Evolutionary conservation across 2,329 filamentous ascomycete genomes (phyloP).

Genomic region (Penicillium sp.): DNA sequence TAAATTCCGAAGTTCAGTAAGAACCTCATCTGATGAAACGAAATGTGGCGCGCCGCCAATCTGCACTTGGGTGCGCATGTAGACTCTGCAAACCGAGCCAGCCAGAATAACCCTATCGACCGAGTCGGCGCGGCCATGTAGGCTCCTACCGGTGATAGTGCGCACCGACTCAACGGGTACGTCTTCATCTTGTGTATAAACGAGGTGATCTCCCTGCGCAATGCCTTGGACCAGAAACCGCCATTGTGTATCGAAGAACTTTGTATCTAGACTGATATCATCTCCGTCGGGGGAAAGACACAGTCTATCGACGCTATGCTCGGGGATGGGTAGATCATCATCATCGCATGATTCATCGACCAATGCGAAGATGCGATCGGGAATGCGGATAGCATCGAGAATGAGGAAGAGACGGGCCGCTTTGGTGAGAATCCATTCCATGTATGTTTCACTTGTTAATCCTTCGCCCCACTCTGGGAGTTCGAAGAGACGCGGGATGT

Average conservation of each 20-base stretch:
- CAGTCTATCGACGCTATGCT: conserved; percentile 55
- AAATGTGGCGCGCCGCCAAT: conserved; percentile 40
- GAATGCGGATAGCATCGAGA: conserved; percentile 58
- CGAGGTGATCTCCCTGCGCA: conserved; percentile 55
- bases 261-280: conserved; percentile 48
- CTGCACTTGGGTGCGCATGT: conserved; percentile 40
- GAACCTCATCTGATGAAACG: conserved; percentile 41
- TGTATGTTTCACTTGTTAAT: conserved; percentile 53
- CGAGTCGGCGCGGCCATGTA: conserved; percentile 32
- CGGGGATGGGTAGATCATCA: conserved; percentile 58
- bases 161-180: conserved; percentile 58
- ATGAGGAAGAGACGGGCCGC: conserved; percentile 60
- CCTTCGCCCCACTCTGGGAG: conserved; percentile 46
- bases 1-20: conserved; percentile 41
- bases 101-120: conserved; percentile 45
- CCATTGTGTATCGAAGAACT: conserved; percentile 61
- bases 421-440: conserved; percentile 62
- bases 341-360: conserved; percentile 63
- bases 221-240: conserved; percentile 58
- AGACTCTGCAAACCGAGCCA: conserved; percentile 35
- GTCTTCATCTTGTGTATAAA: conserved; percentile 59
- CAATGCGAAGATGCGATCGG: conserved; percentile 62
- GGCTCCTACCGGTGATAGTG: conserved; percentile 34
- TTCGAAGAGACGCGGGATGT: conserved; percentile 40
- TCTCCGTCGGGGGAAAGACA: conserved; percentile 53